phyloP scores from a whole-genome alignment of 805 yeast species.

The Saturnispora silvae region DNA sequence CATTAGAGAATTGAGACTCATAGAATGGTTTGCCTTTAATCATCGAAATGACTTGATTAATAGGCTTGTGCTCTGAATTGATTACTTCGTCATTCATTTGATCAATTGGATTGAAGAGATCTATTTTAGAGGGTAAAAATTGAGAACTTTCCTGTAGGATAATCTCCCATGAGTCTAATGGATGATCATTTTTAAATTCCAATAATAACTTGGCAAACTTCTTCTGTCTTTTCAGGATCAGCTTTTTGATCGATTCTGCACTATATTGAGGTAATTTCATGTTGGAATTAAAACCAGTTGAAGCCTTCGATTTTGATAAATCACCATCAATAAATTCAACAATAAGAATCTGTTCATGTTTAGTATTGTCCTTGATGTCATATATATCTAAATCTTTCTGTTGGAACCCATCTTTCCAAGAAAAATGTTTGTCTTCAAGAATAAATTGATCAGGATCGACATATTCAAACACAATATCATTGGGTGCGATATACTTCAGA shows the following conservation, averaged over 20 bases:
- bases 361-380: constrained; percentile 31
- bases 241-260: constrained; percentile 45
- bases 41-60: constrained; percentile 38
- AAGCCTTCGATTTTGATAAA: constrained; percentile 38
- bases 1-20: constrained; percentile 51
- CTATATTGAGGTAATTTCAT: constrained; percentile 41
- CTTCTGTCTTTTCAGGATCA: constrained; percentile 47
- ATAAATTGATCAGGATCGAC: constrained; percentile 63
- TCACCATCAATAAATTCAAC: constrained; percentile 72
- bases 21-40: constrained; percentile 43
- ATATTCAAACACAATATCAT: constrained; percentile 61
- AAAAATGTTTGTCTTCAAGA: constrained; percentile 33
- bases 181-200: constrained; percentile 23
- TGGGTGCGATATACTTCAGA: constrained; percentile 52
- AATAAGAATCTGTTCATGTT: constrained; percentile 40
- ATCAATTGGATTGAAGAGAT: constrained; percentile 51
- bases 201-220: constrained; percentile 37
- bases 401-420: constrained; percentile 39
- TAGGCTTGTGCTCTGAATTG: constrained; percentile 12
- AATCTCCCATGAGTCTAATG: constrained; percentile 28
- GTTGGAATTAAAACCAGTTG: constrained; percentile 31
- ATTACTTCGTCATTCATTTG: constrained; percentile 33
- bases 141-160: constrained; percentile 28
- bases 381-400: constrained; percentile 47
- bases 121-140: constrained; percentile 38